Percentiles rank a stretch among this genome's conserved stretches.
These are phyloP conservation scores for Neurospora sp. DNA, from an alignment of 2,329 filamentous ascomycete species.

Conservation along the genomic window DNA sequence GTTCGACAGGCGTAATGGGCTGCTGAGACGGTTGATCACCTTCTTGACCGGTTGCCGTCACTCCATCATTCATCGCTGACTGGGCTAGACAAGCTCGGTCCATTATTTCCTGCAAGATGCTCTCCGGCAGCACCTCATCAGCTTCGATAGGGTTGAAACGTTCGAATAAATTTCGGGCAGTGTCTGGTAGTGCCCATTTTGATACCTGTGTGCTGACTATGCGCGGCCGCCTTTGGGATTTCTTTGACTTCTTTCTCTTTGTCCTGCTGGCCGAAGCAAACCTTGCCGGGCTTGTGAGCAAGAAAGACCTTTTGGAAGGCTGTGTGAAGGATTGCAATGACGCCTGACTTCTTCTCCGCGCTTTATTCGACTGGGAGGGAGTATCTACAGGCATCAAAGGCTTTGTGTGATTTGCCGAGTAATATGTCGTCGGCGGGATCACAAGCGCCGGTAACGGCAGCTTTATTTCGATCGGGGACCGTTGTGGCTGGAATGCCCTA, in stretches of 20 bases:
- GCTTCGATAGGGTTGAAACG: slow-evolving; percentile 46
- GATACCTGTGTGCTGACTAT: slow-evolving; percentile 24
- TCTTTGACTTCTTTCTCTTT: slow-evolving; percentile 34
- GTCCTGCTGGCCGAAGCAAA: slow-evolving; percentile 24
- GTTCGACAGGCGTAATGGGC: slow-evolving; percentile 33
- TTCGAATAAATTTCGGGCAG: slow-evolving; percentile 47
- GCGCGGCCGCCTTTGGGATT: slow-evolving; percentile 20
- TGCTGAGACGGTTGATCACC: slow-evolving; percentile 20
- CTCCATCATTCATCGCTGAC: slow-evolving; percentile 8
- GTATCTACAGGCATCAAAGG: slow-evolving; percentile 4
- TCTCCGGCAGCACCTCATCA: slow-evolving; percentile 49
- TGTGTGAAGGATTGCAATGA: slow-evolving; percentile 17
- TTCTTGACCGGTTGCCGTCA: slow-evolving; percentile 16
- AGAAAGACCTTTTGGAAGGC: slow-evolving; percentile 15
- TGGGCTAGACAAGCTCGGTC: slow-evolving; percentile 27
- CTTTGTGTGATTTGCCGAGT: slow-evolving; percentile 7
- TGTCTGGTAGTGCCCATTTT: slow-evolving; percentile 45
- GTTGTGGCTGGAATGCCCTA: slow-evolving; percentile 38
- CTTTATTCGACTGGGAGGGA: slow-evolving; percentile 11
- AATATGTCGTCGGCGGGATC: background rate
- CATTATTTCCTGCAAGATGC: slow-evolving; percentile 36
- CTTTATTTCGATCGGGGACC: slow-evolving; percentile 30
- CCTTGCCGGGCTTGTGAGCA: slow-evolving; percentile 17
- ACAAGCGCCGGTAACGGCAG: slow-evolving; percentile 11
- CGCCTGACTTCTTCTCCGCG: slow-evolving; percentile 16